These are phyloP conservation scores for Arachis stenosperma DNA, from an alignment of 306 rosid genomes.

Conservation along the genomic window DNA sequence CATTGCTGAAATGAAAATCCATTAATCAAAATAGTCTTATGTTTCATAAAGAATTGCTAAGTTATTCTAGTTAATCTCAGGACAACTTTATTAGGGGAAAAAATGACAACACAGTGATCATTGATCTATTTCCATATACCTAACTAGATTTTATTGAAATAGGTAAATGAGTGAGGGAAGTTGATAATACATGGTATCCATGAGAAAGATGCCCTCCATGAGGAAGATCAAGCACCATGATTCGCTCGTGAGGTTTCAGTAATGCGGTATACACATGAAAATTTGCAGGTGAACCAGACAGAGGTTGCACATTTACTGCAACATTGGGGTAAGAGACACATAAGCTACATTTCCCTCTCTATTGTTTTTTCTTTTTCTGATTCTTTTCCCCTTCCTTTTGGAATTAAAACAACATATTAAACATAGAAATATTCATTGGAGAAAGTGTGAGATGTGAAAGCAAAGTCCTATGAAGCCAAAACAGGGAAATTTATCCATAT, in stretches of 20 bases:
- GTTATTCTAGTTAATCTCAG: slow-evolving; percentile 4
- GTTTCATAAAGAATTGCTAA: neutral
- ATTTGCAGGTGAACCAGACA: slow-evolving; percentile 96
- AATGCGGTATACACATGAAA: slow-evolving; percentile 95
- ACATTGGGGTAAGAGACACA: slow-evolving; percentile 29
- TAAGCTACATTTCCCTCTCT: slow-evolving; percentile 23
- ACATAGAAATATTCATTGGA: neutral
- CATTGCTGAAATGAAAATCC: neutral
- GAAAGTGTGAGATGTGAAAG: slow-evolving; percentile 5
- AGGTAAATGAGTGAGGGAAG: no score
- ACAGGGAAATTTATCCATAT: no score
- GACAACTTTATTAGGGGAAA: neutral
- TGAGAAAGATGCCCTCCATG: slow-evolving; percentile 50
- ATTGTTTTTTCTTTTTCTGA: neutral
- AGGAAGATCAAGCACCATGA: slow-evolving; percentile 99
- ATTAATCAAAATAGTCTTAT: neutral
- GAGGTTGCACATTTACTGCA: slow-evolving; percentile 97
- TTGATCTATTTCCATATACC: neutral
- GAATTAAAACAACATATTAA: neutral
- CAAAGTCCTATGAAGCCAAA: neutral
- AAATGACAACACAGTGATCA: neutral
- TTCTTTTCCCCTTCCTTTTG: no score
- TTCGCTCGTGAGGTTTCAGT: slow-evolving; percentile 94
- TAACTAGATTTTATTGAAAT: neutral
- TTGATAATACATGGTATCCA: no score